phyloP scores from a whole-genome alignment of 2,329 filamentous ascomycete species.

The Penicillium glabrum region DNA sequence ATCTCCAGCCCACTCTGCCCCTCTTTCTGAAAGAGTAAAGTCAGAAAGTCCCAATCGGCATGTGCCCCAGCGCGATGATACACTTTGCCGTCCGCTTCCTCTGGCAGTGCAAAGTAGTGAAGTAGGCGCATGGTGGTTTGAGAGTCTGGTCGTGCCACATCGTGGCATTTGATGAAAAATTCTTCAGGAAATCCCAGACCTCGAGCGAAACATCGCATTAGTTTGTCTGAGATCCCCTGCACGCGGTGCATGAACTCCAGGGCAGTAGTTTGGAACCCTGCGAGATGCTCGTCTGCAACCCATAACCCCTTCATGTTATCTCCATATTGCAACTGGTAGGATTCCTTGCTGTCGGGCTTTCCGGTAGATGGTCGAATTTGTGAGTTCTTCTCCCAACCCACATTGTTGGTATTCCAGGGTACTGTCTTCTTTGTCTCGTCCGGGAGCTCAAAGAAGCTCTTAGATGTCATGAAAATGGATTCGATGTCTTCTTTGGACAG shows the following conservation, averaged over 20 bases:
- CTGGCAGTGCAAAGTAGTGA: conserved; percentile 55
- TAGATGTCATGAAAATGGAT: conserved; percentile 52
- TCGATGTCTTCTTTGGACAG: conserved; percentile 52
- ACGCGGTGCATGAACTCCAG: conserved; percentile 56
- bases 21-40: conserved; percentile 61
- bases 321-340: conserved; percentile 64
- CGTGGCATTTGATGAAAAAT: conserved; percentile 58
- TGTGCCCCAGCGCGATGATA: conserved; percentile 64
- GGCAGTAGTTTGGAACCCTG: conserved; percentile 49
- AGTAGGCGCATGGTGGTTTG: conserved; percentile 59
- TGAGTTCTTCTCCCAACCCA: conserved; percentile 61
- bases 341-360: conserved; percentile 60
- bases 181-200: conserved; percentile 57
- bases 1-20: conserved; percentile 65
- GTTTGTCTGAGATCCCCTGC: conserved; percentile 54
- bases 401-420: conserved; percentile 57
- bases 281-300: conserved; percentile 50
- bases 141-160: conserved; percentile 49
- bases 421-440: conserved; percentile 55
- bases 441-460: conserved; percentile 56
- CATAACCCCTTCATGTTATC: conserved; percentile 54
- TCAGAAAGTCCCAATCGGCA: conserved; percentile 64
- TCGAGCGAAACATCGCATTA: conserved; percentile 61
- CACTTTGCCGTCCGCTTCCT: conserved; percentile 37
- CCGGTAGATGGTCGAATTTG: conserved; percentile 63